phyloP scores from a whole-genome alignment of 495 filamentous ascomycete genomes.

The Neurospora tetrasperma region DNA sequence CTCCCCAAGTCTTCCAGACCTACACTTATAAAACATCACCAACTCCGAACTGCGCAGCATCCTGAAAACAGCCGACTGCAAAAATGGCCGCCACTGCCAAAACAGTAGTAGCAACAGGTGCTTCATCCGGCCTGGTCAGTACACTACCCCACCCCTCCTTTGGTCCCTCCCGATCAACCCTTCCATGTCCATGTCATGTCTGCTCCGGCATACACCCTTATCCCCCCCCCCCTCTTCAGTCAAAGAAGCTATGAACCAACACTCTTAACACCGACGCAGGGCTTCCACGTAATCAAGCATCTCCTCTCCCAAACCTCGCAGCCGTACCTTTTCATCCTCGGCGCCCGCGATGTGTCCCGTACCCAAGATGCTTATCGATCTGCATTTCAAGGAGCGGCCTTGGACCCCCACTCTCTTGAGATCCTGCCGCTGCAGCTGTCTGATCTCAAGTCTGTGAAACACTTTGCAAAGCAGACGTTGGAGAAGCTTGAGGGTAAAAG shows the following conservation, averaged over 20 bases:
- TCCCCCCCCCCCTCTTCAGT: neutral
- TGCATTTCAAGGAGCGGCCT: constrained; percentile 8
- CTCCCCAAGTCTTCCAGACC: neutral
- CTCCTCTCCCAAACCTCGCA: constrained; percentile 26
- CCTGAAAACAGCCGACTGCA: neutral
- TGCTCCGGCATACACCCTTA: neutral
- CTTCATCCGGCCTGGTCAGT: constrained; percentile 34
- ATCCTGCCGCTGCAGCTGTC: constrained; percentile 34
- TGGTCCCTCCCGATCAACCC: neutral
- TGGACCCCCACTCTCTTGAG: constrained; percentile 24
- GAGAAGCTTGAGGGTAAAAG: constrained; percentile 21
- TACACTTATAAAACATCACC: neutral
- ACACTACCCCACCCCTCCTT: neutral
- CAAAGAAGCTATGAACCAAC: neutral
- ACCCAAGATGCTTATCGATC: constrained; percentile 27
- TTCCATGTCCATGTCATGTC: neutral
- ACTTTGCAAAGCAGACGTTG: constrained; percentile 27
- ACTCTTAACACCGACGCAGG: constrained; percentile 17
- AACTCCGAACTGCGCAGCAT: neutral
- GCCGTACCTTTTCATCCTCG: constrained; percentile 34
- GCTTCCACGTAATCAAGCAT: constrained; percentile 35
- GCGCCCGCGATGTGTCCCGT: constrained; percentile 27
- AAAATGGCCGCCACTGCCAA: constrained; percentile 28
- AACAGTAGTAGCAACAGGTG: constrained; percentile 36
- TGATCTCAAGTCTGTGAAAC: constrained; percentile 24